These are phyloP conservation scores for Colletotrichum navitas DNA, from an alignment of 2,329 filamentous ascomycete genomes.

Conservation along the genomic window DNA sequence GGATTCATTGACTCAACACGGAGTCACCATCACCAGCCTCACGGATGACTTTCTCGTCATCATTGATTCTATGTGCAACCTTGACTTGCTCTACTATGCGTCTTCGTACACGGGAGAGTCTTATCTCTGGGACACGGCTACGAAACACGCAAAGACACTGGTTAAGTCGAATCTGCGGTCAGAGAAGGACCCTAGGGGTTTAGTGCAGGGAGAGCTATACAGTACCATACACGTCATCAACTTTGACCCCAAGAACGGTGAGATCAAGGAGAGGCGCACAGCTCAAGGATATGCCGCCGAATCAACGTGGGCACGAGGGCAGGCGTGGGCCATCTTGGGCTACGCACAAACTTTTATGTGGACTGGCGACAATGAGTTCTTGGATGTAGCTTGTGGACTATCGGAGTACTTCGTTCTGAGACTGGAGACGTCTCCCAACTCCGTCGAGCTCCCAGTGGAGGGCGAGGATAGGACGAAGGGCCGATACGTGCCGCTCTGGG, in stretches of 20 bases:
- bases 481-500: conserved; percentile 53
- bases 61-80: conserved; percentile 58
- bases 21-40: conserved; percentile 49
- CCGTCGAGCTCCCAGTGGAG: conserved; percentile 47
- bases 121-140: conserved; percentile 48
- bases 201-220: conserved; percentile 44
- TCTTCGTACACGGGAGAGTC: conserved; percentile 49
- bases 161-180: conserved; percentile 56
- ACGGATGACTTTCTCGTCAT: conserved; percentile 56
- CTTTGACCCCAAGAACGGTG: conserved; percentile 58
- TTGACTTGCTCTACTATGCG: conserved; percentile 54
- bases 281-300: conserved; percentile 61
- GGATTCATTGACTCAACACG: conserved; percentile 54
- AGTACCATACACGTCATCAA: conserved; percentile 63
- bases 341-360: conserved; percentile 63
- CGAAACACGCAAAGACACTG: conserved; percentile 56
- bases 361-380: conserved; percentile 59
- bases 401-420: conserved; percentile 63
- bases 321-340: conserved; percentile 65
- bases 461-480: conserved; percentile 40
- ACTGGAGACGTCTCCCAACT: conserved; percentile 51
- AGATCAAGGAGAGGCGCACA: conserved; percentile 59
- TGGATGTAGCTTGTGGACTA: conserved; percentile 59
- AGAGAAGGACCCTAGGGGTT: conserved; percentile 46
- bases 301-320: conserved; percentile 65